phyloP scores from a whole-genome alignment of 441 rosid genomes.

The Geranium incanum region DNA sequence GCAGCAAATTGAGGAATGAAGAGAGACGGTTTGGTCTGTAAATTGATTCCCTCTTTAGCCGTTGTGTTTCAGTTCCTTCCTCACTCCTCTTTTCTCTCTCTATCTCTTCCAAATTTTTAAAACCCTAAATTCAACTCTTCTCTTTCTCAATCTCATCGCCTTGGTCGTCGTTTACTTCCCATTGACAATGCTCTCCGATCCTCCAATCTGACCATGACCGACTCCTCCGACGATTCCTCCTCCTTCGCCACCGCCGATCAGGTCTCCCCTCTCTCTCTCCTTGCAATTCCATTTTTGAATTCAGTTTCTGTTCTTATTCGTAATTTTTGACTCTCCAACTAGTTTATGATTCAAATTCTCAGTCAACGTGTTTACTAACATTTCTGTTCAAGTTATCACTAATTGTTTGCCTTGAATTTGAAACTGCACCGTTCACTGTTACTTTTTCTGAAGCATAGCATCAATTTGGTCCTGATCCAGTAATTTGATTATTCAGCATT shows the following conservation, averaged over 20 bases:
- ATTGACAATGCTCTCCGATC: conserved; percentile 15
- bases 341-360: neutral
- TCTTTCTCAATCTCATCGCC: neutral
- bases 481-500: neutral
- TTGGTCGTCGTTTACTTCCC: conserved; percentile 10
- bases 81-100: neutral
- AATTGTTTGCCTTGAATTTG: neutral
- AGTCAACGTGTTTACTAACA: neutral
- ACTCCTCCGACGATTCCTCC: conserved; percentile 46
- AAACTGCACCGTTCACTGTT: neutral
- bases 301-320: neutral
- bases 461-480: neutral
- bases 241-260: conserved; percentile 60
- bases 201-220: conserved; percentile 45
- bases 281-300: neutral
- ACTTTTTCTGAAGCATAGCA: neutral
- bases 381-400: neutral
- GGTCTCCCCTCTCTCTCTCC: conserved; percentile 29
- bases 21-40: neutral
- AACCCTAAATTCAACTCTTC: conserved; percentile 21
- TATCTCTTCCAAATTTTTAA: neutral
- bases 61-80: conserved; percentile 18
- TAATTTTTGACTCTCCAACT: neutral
- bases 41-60: conserved; percentile 13
- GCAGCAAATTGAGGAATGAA: neutral